A percentile compares a stretch with the other conserved stretches of the same genome.
phyloP scores from a whole-genome alignment of 441 rosid genomes.

The Pelargonium fulgidum region DNA sequence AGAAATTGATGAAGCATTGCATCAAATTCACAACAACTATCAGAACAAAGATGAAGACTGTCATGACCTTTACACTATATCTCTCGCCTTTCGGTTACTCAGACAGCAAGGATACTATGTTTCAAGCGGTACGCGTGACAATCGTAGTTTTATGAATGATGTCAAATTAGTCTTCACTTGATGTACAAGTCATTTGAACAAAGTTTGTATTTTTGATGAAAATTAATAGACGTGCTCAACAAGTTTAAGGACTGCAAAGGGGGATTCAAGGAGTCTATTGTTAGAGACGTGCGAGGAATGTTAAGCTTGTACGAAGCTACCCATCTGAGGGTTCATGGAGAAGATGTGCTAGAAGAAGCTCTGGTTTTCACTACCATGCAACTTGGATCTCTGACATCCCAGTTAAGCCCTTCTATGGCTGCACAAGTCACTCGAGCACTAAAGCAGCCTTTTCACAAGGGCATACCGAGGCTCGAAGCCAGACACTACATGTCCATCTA shows the following conservation, averaged over 20 bases:
- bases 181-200: not conserved
- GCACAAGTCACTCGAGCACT: not conserved
- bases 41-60: not conserved
- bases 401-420: not conserved
- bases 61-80: not conserved
- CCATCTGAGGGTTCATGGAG: conserved; percentile 21
- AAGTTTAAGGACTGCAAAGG: conserved; percentile 19
- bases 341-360: conserved; percentile 28
- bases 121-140: conserved; percentile 9
- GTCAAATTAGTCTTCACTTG: too few species aligned
- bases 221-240: conserved; percentile 19
- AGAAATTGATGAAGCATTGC: conserved; percentile 12
- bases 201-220: not conserved
- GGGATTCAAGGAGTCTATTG: conserved; percentile 14
- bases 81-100: conserved; percentile 31
- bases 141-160: not conserved
- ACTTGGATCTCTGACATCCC: not conserved
- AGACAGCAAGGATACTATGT: conserved; percentile 23
- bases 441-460: not conserved
- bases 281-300: conserved; percentile 15
- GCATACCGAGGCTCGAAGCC: conserved; percentile 16
- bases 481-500: conserved; percentile 14
- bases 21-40: not conserved
- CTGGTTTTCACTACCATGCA: conserved; percentile 18
- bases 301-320: conserved; percentile 26